A percentile compares a stretch with the other conserved stretches of the same genome.
phyloP scores from a whole-genome alignment of 1,284 basidiomycete genomes.

The Cystobasidium sp. region DNA sequence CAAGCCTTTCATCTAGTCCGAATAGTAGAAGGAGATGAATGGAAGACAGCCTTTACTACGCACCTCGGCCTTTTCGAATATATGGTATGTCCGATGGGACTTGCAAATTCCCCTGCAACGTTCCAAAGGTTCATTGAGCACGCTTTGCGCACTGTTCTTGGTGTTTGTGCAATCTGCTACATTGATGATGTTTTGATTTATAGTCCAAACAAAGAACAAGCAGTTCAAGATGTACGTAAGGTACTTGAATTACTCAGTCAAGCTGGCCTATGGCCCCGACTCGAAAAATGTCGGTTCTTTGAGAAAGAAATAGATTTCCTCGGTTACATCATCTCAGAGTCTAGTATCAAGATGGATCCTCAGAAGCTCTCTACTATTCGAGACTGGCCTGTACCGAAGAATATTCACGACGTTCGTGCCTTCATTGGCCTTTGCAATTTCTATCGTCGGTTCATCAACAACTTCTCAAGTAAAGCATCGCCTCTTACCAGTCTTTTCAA shows the following conservation, averaged over 20 bases:
- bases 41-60: conserved; percentile 57
- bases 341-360: conserved; percentile 59
- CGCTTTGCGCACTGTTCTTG: conserved; percentile 51
- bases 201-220: too few species aligned
- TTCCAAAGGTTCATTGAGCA: conserved; percentile 56
- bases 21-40: conserved; percentile 3
- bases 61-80: conserved; percentile 58
- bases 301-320: too few species aligned
- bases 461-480: conserved; percentile 56
- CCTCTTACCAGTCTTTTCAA: too few species aligned
- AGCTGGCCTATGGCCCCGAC: too few species aligned
- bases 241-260: too few species aligned
- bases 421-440: conserved; percentile 60
- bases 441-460: conserved; percentile 59
- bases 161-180: too few species aligned
- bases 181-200: too few species aligned
- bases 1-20: conserved; percentile 55
- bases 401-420: conserved; percentile 54
- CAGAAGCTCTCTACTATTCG: conserved; percentile 58
- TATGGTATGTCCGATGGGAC: conserved; percentile 59
- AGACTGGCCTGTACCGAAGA: conserved; percentile 58
- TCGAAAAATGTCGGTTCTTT: too few species aligned
- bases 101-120: conserved; percentile 58
- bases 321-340: too few species aligned
- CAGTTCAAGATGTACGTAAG: too few species aligned